Conservation (phyloP, 2,329 filamentous ascomycete species). For the Westerdykella sp. region DNA sequence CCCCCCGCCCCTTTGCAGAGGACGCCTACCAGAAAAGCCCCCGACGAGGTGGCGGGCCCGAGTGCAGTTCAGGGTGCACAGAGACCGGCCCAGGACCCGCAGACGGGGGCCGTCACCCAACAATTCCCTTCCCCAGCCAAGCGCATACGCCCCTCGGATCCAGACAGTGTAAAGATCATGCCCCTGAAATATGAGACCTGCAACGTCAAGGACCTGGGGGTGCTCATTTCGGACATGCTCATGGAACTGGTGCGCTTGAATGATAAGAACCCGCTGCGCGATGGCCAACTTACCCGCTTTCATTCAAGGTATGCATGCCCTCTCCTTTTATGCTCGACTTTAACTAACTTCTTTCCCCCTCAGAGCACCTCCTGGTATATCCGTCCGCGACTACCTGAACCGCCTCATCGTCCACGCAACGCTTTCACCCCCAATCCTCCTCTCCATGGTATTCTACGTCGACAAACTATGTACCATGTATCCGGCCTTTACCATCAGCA, state of each 20-base stretch:
- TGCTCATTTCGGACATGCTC: conserved; percentile 90
- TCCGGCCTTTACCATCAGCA: conserved; percentile 92
- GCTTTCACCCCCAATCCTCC: conserved; percentile 82
- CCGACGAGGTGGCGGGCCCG: conserved; percentile 6
- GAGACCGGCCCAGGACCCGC: conserved; percentile 4
- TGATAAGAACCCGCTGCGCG: conserved; percentile 76
- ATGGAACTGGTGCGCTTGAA: conserved; percentile 92
- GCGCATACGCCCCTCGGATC: conserved; percentile 31
- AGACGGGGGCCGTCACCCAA: conserved; percentile 4
- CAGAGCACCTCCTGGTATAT: conserved; percentile 78
- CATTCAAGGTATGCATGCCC: conserved; percentile 67
- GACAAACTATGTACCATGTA: conserved; percentile 90
- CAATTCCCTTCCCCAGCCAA: conserved; percentile 25
- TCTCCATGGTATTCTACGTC: conserved; percentile 99
- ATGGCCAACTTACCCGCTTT: conserved; percentile 84
- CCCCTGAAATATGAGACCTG: conserved; percentile 76
- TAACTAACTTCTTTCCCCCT: conserved; percentile 2
- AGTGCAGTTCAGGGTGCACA: conserved; percentile 7
- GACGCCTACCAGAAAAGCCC: background rate
- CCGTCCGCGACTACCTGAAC: conserved; percentile 87
- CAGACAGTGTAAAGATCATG: conserved; percentile 49
- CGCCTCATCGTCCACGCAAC: conserved; percentile 91
- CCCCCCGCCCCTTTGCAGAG: conserved; percentile 10
- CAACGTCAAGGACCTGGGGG: conserved; percentile 76
- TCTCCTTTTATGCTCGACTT: background rate